Evolutionary conservation across 768 basidiomycete species (phyloP), one percentile per base, ranked within the genome.

Genomic region (Boletellus sp.): DNA sequence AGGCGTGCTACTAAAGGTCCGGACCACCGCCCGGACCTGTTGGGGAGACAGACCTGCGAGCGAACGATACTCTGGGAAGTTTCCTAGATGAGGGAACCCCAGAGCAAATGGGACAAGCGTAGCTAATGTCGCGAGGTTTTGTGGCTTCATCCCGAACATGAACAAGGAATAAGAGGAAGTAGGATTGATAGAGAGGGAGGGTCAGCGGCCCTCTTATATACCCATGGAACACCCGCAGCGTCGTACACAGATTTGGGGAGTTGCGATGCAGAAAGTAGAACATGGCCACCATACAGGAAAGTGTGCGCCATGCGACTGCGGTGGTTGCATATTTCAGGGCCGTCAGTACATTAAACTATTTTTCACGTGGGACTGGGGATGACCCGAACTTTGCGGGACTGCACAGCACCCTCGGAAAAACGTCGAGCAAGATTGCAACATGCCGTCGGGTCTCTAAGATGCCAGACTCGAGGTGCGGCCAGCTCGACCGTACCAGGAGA

Each of bases 41-140:
- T 55, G 31, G 3, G 22, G 28, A 34, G 62, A 58, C 24, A 62
- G 28, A 7, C 62, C 62, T 0, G 46, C 51, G n/a, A 62, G 56
- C 1, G 62, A 64, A 44, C 55, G 62, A 38, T 64, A 22, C 23
- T 53, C 51, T 0, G 54, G 58, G 17, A 62, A 63, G 37, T 50
- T 35, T 24, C 19, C 42, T 11, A 63, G 42, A 37, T 51, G 47
- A 9, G 53, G 43, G 35, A 58, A 58, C 1, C 56, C 62, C 8
- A 46, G 13, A 11, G 38, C 28, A 20, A 10, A 42, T 31, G 62
- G 38, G 35, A 50, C 10, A 24, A 61, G 47, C 5, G 33, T 38
- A 19, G 34, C 31, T 3, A 55, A 7, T 10, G 41, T 20, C 10
- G 19, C 39, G 31, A 58, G 20, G 19, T 20, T 45, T 50, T 51